Conservation (phyloP, 805 yeast species). For the Sporopachydermia lactativora region DNA sequence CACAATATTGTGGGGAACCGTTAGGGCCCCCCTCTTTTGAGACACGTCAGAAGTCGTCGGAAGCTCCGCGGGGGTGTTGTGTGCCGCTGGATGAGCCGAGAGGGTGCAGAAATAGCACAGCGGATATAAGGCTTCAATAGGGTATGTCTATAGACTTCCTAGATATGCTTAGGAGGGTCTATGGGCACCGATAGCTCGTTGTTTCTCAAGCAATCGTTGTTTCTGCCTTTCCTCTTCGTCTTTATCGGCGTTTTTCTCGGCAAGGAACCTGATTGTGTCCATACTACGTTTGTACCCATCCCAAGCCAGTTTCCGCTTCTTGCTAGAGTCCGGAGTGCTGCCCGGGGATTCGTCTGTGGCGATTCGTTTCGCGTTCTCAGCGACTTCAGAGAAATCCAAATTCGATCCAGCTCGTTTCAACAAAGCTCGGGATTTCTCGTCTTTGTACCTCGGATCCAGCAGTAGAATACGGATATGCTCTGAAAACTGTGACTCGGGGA, state of each 20-base stretch:
- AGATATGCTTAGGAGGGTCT: too few relatives aligned
- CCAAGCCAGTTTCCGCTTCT: conserved; percentile 1
- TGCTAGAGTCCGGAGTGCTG: background rate
- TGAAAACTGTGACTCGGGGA: conserved; percentile 59
- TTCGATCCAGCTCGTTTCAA: conserved; percentile 20
- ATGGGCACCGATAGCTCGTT: background rate
- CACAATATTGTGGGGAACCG: too few relatives aligned
- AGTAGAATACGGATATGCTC: conserved; percentile 56
- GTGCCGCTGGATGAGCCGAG: too few relatives aligned
- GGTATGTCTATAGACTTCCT: too few relatives aligned
- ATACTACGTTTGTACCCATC: background rate
- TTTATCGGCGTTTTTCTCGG: conserved; percentile 1
- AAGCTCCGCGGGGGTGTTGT: too few relatives aligned
- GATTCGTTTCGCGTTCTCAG: conserved; percentile 21
- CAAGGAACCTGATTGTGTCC: background rate
- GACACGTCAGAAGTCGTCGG: too few relatives aligned
- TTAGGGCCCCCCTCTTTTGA: too few relatives aligned
- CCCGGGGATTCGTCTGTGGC: conserved; percentile 6
- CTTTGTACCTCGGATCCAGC: conserved; percentile 66
- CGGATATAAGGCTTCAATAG: too few relatives aligned
- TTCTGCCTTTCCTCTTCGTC: background rate
- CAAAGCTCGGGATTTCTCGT: conserved; percentile 33
- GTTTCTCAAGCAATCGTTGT: background rate
- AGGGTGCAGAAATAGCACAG: too few relatives aligned
- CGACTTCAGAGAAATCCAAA: conserved; percentile 19